A percentile compares a stretch with the other conserved stretches of the same genome.
Conservation (phyloP, 1,284 basidiomycete species). For the Fomitopsis palustris region DNA sequence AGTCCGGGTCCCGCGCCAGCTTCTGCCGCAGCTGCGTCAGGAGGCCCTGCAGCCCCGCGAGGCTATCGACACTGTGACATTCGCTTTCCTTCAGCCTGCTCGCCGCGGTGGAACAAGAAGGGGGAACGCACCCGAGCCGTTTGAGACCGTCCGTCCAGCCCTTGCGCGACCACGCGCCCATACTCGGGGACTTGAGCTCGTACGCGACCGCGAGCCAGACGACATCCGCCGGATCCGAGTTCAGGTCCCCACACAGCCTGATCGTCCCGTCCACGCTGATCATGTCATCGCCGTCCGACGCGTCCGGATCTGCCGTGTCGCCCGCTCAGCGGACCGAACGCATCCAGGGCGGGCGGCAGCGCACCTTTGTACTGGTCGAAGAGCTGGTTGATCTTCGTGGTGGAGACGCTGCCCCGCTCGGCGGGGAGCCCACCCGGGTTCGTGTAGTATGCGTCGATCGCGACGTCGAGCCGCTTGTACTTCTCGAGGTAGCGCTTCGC, state of each 20-base stretch:
- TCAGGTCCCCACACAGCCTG: conserved; percentile 64
- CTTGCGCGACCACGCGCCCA: conserved; percentile 75
- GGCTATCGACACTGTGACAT: conserved; percentile 61
- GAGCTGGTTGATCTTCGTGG: conserved; percentile 55
- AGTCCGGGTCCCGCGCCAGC: conserved; percentile 65
- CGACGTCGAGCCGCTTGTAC: conserved; percentile 67
- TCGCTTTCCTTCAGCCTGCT: not conserved
- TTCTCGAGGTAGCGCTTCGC: conserved; percentile 74
- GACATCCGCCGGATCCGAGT: conserved; percentile 71
- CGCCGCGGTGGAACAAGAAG: not conserved
- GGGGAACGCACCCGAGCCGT: conserved; percentile 47
- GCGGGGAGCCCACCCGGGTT: conserved; percentile 28
- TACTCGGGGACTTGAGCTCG: conserved; percentile 67
- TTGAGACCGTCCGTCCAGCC: conserved; percentile 86
- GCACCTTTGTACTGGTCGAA: conserved; percentile 83
- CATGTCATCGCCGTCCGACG: conserved; percentile 51
- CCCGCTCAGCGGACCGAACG: not conserved
- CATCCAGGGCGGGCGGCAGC: conserved; percentile 11
- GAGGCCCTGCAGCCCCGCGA: conserved; percentile 61
- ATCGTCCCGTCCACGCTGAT: conserved; percentile 74
- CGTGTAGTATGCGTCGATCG: conserved; percentile 75
- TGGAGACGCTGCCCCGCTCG: conserved; percentile 39
- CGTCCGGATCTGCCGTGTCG: conserved; percentile 40
- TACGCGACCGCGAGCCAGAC: conserved; percentile 75
- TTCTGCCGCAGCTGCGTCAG: conserved; percentile 59